Evolutionary conservation across 83 land plant species (phyloP).

Genomic region (Thuja plicata): DNA sequence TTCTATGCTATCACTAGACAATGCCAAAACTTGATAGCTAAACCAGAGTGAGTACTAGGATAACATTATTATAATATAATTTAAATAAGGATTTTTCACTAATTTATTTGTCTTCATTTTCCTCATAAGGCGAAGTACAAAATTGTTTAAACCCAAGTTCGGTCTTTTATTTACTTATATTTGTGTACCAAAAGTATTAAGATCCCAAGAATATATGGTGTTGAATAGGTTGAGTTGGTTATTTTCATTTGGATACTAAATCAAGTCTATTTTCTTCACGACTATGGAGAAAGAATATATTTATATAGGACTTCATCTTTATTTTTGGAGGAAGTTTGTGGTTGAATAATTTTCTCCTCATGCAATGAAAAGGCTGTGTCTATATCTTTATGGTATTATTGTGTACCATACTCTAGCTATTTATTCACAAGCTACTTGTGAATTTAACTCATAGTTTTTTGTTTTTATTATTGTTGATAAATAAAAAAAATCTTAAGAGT

Average conservation of each 20-base stretch:
- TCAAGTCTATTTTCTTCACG: neutral
- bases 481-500: too few relatives aligned
- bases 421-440: constrained; percentile 58
- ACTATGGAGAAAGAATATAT: neutral
- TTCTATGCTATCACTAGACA: neutral
- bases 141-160: neutral
- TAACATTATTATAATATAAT: too few relatives aligned
- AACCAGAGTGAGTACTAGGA: neutral
- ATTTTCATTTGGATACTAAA: neutral
- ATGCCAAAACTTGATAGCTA: neutral
- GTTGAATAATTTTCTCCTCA: constrained; percentile 82
- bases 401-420: constrained; percentile 49
- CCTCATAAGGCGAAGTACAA: neutral
- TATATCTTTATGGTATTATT: constrained; percentile 67
- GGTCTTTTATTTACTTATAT: neutral
- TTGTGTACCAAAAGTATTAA: neutral
- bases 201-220: neutral
- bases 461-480: too few relatives aligned
- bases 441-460: neutral
- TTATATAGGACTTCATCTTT: constrained; percentile 1
- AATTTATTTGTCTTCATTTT: neutral
- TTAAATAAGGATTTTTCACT: neutral
- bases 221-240: neutral
- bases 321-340: constrained; percentile 87
- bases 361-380: constrained; percentile 90